Evolutionary conservation across 768 basidiomycete species (phyloP), one percentile per base, ranked within the genome.

Genomic region (Phaffia australis): DNA sequence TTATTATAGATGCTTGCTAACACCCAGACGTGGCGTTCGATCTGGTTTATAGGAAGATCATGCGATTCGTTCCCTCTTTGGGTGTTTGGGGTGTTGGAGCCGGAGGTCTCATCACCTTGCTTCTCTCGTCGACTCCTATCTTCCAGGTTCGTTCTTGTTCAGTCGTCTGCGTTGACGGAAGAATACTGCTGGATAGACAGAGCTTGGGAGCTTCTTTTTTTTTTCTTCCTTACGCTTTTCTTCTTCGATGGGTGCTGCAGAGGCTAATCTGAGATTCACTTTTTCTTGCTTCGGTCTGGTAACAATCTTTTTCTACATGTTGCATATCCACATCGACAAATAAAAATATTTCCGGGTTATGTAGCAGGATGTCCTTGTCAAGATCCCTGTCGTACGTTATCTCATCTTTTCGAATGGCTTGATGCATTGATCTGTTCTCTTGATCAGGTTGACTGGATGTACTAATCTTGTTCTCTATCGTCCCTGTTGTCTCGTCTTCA

Each of bases 111-210:
- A 32, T 67, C 60, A 67, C 66, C 19, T 61, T 67, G n/a, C 47
- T 67, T 32, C 52, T 67, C 48, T 61, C 59, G 32, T 46, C 66
- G 18, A 63, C 60, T 29, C 66, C 66, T n/a, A 60, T 67, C 66
- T 67, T 63, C 66, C 56, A 67, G 59, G 66, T 67, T 4, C 52
- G 66, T 62, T 15, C 46, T 15, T 15, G 51, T 52, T 27, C 35
- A 42, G 4, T 11, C 35, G 35, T 42, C 11, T 42, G 35, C 11
- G 4, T 42, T 11, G 11, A 11, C 35, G 4, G 11, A 11, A 42
- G 35, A 42, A 42, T 5, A 42, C 35, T 4, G 4, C 11, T 42
- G 35, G 35, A 42, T 5, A 42, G 35, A n/a, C n/a, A 42, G 35
- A 42, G 35, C 35, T 42, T 42, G 35, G 35, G 35, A 42, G 35